These are phyloP conservation scores for Epichloe aotearoae DNA, from an alignment of 2,329 filamentous ascomycete genomes.

Conservation along the genomic window DNA sequence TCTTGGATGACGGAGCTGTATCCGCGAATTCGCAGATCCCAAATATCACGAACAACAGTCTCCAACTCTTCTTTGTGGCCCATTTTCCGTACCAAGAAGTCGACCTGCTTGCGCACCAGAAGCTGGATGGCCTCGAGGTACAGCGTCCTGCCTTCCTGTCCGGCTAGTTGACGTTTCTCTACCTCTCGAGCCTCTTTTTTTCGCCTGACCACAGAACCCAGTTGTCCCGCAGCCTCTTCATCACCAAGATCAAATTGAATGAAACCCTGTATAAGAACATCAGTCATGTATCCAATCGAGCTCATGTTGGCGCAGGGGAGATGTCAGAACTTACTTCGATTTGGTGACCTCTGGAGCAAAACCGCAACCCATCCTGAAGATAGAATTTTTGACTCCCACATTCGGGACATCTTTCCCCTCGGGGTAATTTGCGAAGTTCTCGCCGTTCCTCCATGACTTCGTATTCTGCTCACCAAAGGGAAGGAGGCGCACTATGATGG, in stretches of 20 bases:
- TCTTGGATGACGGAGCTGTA: slow-evolving; percentile 24
- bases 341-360: slow-evolving; percentile 69
- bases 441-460: slow-evolving; percentile 26
- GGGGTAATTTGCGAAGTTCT: slow-evolving; percentile 37
- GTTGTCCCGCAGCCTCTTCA: slow-evolving; percentile 56
- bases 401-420: slow-evolving; percentile 41
- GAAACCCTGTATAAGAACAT: slow-evolving; percentile 27
- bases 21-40: slow-evolving; percentile 54
- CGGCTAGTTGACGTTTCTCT: slow-evolving; percentile 43
- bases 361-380: slow-evolving; percentile 61
- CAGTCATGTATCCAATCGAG: not conserved
- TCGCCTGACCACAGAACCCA: slow-evolving; percentile 40
- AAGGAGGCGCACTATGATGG: not conserved
- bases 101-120: slow-evolving; percentile 67
- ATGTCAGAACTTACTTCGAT: slow-evolving; percentile 45
- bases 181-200: slow-evolving; percentile 45
- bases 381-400: slow-evolving; percentile 64
- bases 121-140: slow-evolving; percentile 79
- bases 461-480: no score
- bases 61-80: slow-evolving; percentile 62
- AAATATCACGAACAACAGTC: slow-evolving; percentile 69
- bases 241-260: slow-evolving; percentile 47
- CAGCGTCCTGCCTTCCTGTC: slow-evolving; percentile 58
- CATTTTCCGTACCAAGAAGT: slow-evolving; percentile 56
- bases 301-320: not conserved